Percentiles rank a stretch among this genome's conserved stretches.
phyloP scores from a whole-genome alignment of 768 basidiomycete species.

The Leccinum longicurvipes region DNA sequence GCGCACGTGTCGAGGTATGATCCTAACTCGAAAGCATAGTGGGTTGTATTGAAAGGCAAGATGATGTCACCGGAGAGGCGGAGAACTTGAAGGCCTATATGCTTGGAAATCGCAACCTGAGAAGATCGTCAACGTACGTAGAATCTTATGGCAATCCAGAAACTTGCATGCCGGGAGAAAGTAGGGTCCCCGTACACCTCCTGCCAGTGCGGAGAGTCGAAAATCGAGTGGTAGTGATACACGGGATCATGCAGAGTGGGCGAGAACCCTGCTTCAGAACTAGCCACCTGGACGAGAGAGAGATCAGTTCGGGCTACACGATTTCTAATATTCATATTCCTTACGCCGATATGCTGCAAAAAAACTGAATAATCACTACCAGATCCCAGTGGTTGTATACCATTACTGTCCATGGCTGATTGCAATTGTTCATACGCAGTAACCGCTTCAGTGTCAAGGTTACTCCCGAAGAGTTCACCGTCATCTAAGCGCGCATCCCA shows the following conservation, averaged over 20 bases:
- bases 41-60: conserved; percentile 73
- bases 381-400: conserved; percentile 58
- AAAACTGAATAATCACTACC: conserved; percentile 93
- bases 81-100: conserved; percentile 59
- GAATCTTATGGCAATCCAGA: too few relatives aligned
- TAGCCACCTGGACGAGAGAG: conserved; percentile 32
- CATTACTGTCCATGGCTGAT: too few relatives aligned
- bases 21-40: conserved; percentile 64
- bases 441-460: too few relatives aligned
- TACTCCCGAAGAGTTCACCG: conserved; percentile 33
- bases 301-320: too few relatives aligned
- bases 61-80: conserved; percentile 61
- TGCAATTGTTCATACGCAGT: too few relatives aligned
- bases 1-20: conserved; percentile 59
- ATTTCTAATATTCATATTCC: too few relatives aligned
- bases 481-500: conserved; percentile 73
- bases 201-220: conserved; percentile 71
- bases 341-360: conserved; percentile 70
- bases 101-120: conserved; percentile 64
- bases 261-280: conserved; percentile 31
- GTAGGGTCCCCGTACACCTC: conserved; percentile 73
- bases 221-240: conserved; percentile 77
- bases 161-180: conserved; percentile 66
- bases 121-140: not conserved
- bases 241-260: conserved; percentile 48